Evolutionary conservation across 106 monocot genomes (phyloP).

Genomic region (Iris macrosiphon): DNA sequence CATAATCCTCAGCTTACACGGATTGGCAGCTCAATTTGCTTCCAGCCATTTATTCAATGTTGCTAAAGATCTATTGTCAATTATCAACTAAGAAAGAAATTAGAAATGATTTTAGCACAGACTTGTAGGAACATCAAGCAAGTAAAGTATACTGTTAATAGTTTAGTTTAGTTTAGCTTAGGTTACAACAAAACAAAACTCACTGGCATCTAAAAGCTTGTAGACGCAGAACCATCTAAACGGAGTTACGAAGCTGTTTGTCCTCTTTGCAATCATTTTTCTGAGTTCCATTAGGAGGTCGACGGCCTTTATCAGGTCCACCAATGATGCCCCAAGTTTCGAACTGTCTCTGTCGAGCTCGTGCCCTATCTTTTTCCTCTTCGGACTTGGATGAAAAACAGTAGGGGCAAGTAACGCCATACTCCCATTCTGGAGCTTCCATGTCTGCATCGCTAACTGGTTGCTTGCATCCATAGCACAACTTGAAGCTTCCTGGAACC

Average conservation of each 20-base stretch:
- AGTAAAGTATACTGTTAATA: too few species aligned
- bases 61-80: too few species aligned
- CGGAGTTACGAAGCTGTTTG: constrained; percentile 16
- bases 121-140: too few species aligned
- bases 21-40: too few species aligned
- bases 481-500: constrained; percentile 69
- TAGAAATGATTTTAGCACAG: too few species aligned
- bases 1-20: too few species aligned
- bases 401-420: constrained; percentile 78
- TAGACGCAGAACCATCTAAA: too few species aligned
- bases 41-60: too few species aligned
- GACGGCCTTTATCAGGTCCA: constrained; percentile 82
- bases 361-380: constrained; percentile 84
- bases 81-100: too few species aligned
- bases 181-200: too few species aligned
- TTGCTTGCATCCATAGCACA: constrained; percentile 95
- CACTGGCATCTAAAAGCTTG: too few species aligned
- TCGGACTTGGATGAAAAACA: constrained; percentile 70
- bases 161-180: too few species aligned
- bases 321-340: constrained; percentile 80
- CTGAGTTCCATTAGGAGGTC: constrained; percentile 16
- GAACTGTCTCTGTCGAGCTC: constrained; percentile 86
- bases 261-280: neutral
- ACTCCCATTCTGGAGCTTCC: constrained; percentile 67
- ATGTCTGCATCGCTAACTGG: constrained; percentile 82